Evolutionary conservation across 148 eudicot species (phyloP), one percentile per base, ranked within the genome.

Genomic region (Heliosperma pusillum): DNA sequence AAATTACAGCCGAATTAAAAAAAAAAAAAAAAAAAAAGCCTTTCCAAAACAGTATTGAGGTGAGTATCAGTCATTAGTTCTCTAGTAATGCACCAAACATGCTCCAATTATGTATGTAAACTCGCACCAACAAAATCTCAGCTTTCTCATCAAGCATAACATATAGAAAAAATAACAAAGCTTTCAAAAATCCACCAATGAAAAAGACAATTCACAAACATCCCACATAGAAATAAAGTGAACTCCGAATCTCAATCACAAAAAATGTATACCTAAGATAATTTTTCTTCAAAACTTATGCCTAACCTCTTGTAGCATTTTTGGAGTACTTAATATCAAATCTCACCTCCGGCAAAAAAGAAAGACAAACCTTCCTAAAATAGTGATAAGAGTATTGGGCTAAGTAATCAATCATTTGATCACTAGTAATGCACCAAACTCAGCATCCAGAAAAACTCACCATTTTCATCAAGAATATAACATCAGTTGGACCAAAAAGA

Each of bases 331-430:
- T n/a, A n/a, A n/a, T n/a, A n/a, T n/a, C n/a, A n/a, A n/a, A n/a
- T n/a, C n/a, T n/a, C n/a, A n/a, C n/a, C n/a, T n/a, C n/a, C n/a
- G n/a, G n/a, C n/a, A n/a, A n/a, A n/a, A n/a, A n/a, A 62, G 30
- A 0, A 26, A n/a, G 63, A 80, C 57, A 77, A 56, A 74, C 95
- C 98, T 91, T 74, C 97, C 95, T 5, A 89, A 74, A 62, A 94
- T 93, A 64, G 91, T 55, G 5, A 96, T 87, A 57, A 94, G 93
- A 36, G 97, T 90, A 50, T 87, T 36, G 44, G 90, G 88, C 17
- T 90, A 94, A 73, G 96, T 91, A 45, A 45, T 94, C 93, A 84
- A 94, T 94, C 96, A 94, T 94, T 60, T 90, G 86, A 53, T 91
- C 97, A 29, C 98, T 81, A 33, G 5, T 33, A 11, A 47, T 47